Evolutionary conservation across 768 basidiomycete genomes (phyloP), one percentile per base, ranked within the genome.

Genomic region (Chalciporus pseudorubinellus): DNA sequence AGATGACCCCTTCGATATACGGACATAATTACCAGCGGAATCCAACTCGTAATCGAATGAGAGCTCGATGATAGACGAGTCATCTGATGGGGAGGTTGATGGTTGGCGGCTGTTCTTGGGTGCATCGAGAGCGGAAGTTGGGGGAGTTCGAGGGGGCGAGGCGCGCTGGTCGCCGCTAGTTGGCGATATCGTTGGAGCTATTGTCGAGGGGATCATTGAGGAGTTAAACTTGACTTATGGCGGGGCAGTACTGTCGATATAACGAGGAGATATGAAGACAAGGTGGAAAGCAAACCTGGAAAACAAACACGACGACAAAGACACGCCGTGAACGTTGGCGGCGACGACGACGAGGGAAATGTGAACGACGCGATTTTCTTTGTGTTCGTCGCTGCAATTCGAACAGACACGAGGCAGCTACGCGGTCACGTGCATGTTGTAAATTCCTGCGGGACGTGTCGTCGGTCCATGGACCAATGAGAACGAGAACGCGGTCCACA

Each of bases 1-100:
- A 39, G 71, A 63, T 22, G 66, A 70, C 31, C 73, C 72, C 55
- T 78, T 78, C 19, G 78, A 76, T 33, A 76, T 56, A 40, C 77
- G 77, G 11, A 78, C 71, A 56, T 70, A 71, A 53, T 78, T 73
- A 5, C 77, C 77, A 2, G 70, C 67, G 1, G 75, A 73, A 58
- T 78, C 73, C 22, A 67, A 65, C 44, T 75, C 73, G 39, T 78
- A 78, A 55, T 73, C 72, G 48, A 78, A 78, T 3, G 77, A 78
- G 51, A 78, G 74, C 34, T 79, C 76, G 12, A 74, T 70, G 46
- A 77, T 63, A 2, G 73, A 74, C 1, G 76, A 75, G 36, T 77
- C 75, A 44, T 78, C 77, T 4, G 76, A 77, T 45, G 70, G 69
- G 8, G 75, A 64, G 19, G 67, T 62, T 7, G 70, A 72, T 16